Evolutionary conservation across 129 eudicot genomes (phyloP).

Genomic region (Silybum marianum): DNA sequence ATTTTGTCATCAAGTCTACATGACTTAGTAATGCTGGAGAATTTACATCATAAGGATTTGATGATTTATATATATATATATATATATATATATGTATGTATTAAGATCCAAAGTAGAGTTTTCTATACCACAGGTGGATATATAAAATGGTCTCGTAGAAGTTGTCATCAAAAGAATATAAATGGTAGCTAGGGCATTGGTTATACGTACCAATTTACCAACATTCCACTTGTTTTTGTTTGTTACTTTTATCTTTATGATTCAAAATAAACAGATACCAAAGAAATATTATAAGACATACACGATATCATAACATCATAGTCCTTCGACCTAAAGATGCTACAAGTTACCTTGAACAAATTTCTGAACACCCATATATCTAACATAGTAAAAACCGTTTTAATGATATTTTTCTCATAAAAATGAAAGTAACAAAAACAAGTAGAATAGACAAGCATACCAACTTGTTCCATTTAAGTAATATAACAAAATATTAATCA

Average conservation of each 20-base stretch:
- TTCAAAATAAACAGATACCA: neutral
- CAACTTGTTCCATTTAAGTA: neutral
- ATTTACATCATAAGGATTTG: too few relatives aligned
- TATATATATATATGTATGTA: too few relatives aligned
- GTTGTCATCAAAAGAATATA: too few relatives aligned
- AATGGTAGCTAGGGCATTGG: too few relatives aligned
- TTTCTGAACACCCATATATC: neutral
- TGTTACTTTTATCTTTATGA: neutral
- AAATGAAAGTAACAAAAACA: neutral
- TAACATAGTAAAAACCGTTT: neutral
- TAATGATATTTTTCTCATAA: neutral
- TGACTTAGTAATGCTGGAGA: too few relatives aligned
- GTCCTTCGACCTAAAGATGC: neutral
- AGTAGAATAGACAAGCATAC: neutral
- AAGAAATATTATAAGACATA: neutral
- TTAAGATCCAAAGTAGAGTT: too few relatives aligned
- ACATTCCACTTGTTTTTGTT: too few relatives aligned
- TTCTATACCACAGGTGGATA: too few relatives aligned
- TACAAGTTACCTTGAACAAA: neutral
- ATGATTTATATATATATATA: too few relatives aligned
- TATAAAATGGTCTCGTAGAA: too few relatives aligned
- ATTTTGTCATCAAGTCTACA: too few relatives aligned
- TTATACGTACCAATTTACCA: too few relatives aligned
- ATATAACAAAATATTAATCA: neutral
- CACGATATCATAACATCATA: neutral